Base-by-base conservation (phyloP, 805 yeast genomes). In the Lipomyces mesembrius region DNA sequence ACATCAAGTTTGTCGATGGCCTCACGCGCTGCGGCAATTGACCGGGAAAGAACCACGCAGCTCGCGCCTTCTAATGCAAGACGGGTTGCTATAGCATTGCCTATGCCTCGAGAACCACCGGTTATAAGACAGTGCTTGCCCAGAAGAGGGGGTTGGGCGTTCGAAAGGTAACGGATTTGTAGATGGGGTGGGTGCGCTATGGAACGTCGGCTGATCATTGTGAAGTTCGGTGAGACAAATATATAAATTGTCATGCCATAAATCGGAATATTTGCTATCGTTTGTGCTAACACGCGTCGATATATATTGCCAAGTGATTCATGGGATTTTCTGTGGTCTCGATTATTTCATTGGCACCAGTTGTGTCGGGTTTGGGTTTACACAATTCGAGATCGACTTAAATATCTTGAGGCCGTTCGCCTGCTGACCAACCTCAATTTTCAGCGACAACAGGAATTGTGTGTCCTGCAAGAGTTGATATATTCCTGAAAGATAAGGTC, bases 51-150 rank as follows among this genome's bases (percentile, higher is more conserved):
- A 20, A 89, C 74, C 0, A 87, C 79, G 5, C 87, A 78, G 25
- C 78, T 79, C 32, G 85, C 83, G 1, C 93, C 93, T 35, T 79
- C 71, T 0, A 68, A 59, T 0, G 91, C 84, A 34, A 89, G 78
- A 37, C 72, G 75, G 43, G 74, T 69, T 0, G 92, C 88, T 20
- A 90, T 83, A 0, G 82, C 82, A 2, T 80, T 77, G 0, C 95
- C 95, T 14, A 89, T 78, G 0, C 95, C 94, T 57, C 83, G 78
- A 0, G 92, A 86, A 0, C 88, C 92, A 0, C 95, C 95, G 0
- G 75, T 72, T 2, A 72, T 64, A 12, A 72, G 51, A 34, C 68
- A 68, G 49, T 43, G 49, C 22, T 43, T 43, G 49, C 25, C 49
- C n/a, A 43, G 11, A 17, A 43, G 49, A 7, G 49, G 22, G 2